A percentile compares a stretch with the other conserved stretches of the same genome.
phyloP scores from a whole-genome alignment of 2,329 filamentous ascomycete genomes.

The Uncinocarpus reesii region DNA sequence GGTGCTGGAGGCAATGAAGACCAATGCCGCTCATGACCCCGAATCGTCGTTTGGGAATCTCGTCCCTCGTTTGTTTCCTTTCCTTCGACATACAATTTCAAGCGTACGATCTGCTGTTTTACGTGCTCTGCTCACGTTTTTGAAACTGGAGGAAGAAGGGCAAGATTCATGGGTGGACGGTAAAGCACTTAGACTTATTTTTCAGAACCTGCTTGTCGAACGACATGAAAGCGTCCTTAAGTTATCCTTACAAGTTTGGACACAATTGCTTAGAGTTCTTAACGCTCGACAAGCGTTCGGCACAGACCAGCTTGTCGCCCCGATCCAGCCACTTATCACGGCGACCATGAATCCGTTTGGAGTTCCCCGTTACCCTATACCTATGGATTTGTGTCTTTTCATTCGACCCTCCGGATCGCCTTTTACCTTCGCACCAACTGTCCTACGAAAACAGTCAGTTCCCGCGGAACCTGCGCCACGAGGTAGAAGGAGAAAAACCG shows the following conservation, averaged over 20 bases:
- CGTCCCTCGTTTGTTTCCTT: slow-evolving; percentile 88
- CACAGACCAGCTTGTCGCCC: slow-evolving; percentile 59
- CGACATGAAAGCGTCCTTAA: slow-evolving; percentile 72
- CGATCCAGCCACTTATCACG: slow-evolving; percentile 71
- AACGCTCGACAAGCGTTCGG: slow-evolving; percentile 49
- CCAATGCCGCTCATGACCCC: slow-evolving; percentile 69
- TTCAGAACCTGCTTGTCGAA: slow-evolving; percentile 92
- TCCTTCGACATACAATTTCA: slow-evolving; percentile 92
- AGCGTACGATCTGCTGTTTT: slow-evolving; percentile 88
- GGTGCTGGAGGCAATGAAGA: slow-evolving; percentile 88
- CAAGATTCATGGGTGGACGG: slow-evolving; percentile 89
- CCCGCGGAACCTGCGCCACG: slow-evolving; percentile 38
- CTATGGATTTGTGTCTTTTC: slow-evolving; percentile 83
- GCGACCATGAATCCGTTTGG: slow-evolving; percentile 85
- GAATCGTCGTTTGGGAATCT: slow-evolving; percentile 85
- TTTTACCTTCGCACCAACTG: slow-evolving; percentile 47
- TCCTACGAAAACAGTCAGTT: slow-evolving; percentile 32
- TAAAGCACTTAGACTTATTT: slow-evolving; percentile 75
- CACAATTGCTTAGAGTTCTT: slow-evolving; percentile 60
- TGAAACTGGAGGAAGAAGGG: slow-evolving; percentile 67
- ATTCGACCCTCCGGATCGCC: slow-evolving; percentile 85
- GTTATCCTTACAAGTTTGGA: slow-evolving; percentile 80
- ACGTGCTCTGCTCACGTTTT: slow-evolving; percentile 84
- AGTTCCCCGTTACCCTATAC: slow-evolving; percentile 77
- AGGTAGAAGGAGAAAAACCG: slow-evolving; percentile 73